Conservation (phyloP, 208 protist genomes). For the Trypanosoma theileri region DNA sequence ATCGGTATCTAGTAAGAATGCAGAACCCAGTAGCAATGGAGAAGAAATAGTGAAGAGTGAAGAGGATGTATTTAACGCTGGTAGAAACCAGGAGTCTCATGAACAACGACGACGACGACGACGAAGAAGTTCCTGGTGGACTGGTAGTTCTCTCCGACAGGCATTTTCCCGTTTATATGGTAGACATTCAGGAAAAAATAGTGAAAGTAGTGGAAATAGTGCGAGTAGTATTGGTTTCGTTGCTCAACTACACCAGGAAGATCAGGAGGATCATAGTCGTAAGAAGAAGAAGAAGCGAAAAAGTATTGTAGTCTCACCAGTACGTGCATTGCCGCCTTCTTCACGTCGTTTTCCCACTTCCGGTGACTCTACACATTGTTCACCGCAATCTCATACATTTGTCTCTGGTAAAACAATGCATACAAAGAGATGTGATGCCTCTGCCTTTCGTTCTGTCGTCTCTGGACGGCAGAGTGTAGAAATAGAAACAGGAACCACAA, state of each 20-base stretch:
- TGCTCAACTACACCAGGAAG: background rate
- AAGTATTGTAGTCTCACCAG: background rate
- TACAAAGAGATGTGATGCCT: background rate
- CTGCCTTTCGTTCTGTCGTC: background rate
- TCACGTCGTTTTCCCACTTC: background rate
- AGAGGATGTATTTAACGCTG: no score
- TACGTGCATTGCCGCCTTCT: background rate
- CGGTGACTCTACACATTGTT: background rate
- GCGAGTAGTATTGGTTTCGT: background rate
- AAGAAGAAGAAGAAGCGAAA: background rate
- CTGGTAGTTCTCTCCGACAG: background rate
- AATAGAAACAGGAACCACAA: no score
- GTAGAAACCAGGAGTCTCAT: no score
- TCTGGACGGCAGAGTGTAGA: background rate
- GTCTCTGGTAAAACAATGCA: background rate
- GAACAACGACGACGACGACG: no score
- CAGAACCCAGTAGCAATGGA: no score
- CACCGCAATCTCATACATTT: no score
- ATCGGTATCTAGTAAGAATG: no score
- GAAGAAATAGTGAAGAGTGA: no score
- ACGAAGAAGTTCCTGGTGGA: background rate
- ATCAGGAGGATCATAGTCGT: background rate
- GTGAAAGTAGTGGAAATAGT: background rate
- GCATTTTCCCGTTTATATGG: background rate
- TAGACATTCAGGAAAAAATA: background rate